phyloP scores from a whole-genome alignment of 2,329 filamentous ascomycete genomes.

The Penicillium sp. region DNA sequence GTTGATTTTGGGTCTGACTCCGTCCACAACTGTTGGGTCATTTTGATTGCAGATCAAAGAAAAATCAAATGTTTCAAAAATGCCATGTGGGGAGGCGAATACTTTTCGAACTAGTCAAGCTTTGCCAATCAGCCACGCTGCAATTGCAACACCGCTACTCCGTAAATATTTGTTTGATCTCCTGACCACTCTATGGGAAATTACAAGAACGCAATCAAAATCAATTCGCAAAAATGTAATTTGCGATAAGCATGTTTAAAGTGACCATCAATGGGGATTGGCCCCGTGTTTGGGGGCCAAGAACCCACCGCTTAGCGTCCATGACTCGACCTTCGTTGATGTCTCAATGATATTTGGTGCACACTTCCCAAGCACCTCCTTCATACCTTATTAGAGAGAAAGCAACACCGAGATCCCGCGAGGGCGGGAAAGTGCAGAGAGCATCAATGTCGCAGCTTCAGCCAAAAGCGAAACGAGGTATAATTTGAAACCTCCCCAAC shows the following conservation, averaged over 20 bases:
- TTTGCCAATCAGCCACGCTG: background rate
- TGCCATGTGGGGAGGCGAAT: background rate
- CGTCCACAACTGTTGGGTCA: background rate
- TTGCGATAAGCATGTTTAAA: background rate
- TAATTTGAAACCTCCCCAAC: no score
- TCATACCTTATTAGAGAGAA: no score
- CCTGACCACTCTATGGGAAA: background rate
- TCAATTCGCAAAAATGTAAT: no score
- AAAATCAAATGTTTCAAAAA: background rate
- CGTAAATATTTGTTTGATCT: background rate
- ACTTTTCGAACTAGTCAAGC: background rate
- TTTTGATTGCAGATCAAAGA: background rate
- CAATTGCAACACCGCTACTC: background rate
- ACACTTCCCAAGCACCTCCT: no score
- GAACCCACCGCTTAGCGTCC: background rate
- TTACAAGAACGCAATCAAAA: background rate
- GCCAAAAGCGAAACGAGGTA: no score
- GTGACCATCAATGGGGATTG: background rate
- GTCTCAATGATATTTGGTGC: no score
- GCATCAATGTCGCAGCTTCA: no score
- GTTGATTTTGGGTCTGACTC: background rate
- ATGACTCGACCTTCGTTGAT: no score
- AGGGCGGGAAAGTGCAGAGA: no score
- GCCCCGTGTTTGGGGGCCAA: background rate
- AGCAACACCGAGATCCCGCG: no score